Evolutionary conservation across 2,329 filamentous ascomycete genomes (phyloP), one percentile per base, ranked within the genome.

Genomic region (Clonostachys rosea): DNA sequence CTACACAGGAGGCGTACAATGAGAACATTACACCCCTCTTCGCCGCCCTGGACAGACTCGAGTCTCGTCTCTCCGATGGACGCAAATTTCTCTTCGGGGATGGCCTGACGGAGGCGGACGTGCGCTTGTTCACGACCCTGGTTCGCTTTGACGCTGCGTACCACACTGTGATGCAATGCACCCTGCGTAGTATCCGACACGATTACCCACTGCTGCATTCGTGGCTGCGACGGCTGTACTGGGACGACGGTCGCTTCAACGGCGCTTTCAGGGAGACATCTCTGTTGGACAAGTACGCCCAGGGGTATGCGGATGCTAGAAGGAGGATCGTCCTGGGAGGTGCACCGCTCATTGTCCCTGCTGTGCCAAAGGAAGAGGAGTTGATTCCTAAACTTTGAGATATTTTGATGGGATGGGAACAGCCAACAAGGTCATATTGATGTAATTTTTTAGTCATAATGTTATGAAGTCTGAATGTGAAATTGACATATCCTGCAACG

Each of bases 191-290:
- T 56, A 81, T 87, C 49, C 68, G 81, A 4, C 71, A 83, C 53
- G 79, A 84, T 54, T 86, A 82, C 57, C 87, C 86, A 4, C 67
- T 74, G 37, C 64, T 90, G 42, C 84, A 91, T 59, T 71, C 73
- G 43, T 91, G 86, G 86, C 52, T 90, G 50, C 70, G 83, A 35
- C 72, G 79, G 46, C 59, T 89, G 46, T 91, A 90, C 58, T 91
- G 87, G 86, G 83, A 89, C 53, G 49, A 56, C 5, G 57, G 60
- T 6, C 58, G 57, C 12, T 43, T 43, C 24, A 48, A 49, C 6
- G 49, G 54, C 5, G 35, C 50, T 30, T 56, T 62, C 0, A 64
- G 76, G 5, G 76, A 78, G 30, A 89, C 87, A 12, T 89, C 86
- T 0, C 65, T 83, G 48, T 10, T 30, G 24, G 88, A 88, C 3